Conservation (phyloP, 148 eudicot species). For the Cornus kousa region DNA sequence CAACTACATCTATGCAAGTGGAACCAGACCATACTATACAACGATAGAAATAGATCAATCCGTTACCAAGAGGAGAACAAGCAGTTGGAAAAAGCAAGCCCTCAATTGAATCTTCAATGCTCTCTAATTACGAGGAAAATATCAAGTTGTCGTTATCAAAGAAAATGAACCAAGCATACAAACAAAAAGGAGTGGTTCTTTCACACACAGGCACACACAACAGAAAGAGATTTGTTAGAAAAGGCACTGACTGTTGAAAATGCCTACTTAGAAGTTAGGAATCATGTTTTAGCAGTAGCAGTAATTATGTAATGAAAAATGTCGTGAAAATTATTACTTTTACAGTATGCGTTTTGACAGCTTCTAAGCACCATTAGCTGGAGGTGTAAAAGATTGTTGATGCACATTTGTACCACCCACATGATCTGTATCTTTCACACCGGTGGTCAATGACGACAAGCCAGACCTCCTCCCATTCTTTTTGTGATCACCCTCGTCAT, state of each 20-base stretch:
- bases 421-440: conserved; percentile 36
- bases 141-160: not conserved
- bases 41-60: too few relatives aligned
- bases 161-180: not conserved
- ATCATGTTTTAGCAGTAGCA: not conserved
- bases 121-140: too few relatives aligned
- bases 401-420: conserved; percentile 12
- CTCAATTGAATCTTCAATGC: too few relatives aligned
- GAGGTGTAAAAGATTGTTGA: conserved; percentile 10
- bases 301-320: not conserved
- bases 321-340: not conserved
- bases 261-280: not conserved
- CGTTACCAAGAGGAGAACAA: too few relatives aligned
- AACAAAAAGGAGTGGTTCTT: not conserved
- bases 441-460: conserved; percentile 43
- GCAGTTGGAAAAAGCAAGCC: too few relatives aligned
- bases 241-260: not conserved
- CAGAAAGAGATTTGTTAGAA: not conserved
- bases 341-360: not conserved
- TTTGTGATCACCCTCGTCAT: conserved; percentile 32
- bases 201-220: too few relatives aligned
- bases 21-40: too few relatives aligned
- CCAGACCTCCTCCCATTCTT: conserved; percentile 19
- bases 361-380: conserved; percentile 23
- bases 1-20: too few relatives aligned